Evolutionary conservation across 805 yeast species (phyloP), one percentile per base, ranked within the genome.

Genomic region (Cyberlindnera euphorbiiphila): DNA sequence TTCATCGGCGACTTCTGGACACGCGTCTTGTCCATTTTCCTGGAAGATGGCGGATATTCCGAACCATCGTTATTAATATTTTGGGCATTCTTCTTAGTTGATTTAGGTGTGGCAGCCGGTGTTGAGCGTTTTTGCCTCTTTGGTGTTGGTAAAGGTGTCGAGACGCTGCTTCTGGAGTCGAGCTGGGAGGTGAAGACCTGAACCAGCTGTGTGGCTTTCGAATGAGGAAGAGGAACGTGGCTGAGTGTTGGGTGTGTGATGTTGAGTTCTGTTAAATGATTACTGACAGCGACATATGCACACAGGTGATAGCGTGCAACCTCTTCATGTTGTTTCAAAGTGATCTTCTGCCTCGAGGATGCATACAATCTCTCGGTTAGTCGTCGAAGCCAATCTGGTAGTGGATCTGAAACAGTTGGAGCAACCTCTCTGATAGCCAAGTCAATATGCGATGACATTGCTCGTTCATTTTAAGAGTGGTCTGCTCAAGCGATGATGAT

Each of bases 301-400:
- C 87, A 78, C 10, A 84, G 55, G 54, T 83, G 89, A 38, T 69
- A 70, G 37, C 91, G 63, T 2, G 86, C 87, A 2, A 72, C 62
- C 45, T 83, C 89, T 35, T 76, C 74, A 26, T 67, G 67, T 18
- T 69, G 68, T 11, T 74, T 69, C 16, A 82, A 55, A 3, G 60
- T 55, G 42, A 73, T 72, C 30, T 66, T 65, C 45, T 71, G 68
- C 39, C 66, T 74, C n/a, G 81, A 64, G 15, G 81, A 69, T 1
- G 71, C 57, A 43, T 63, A 71, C 55, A 53, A 61, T 61, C 14
- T 65, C 53, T 10, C 37, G 0, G 55, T 44, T 16, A 46, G 36
- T 11, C 40, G 47, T 10, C 66, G 50, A 21, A 77, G 53, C 28
- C 61, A 56, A 6, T 59, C 54, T 0, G 80, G 79, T 24, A 63